A percentile compares a stretch with the other conserved stretches of the same genome.
Conservation (phyloP, 768 basidiomycete genomes). For the Coprinopsis marcescibilis region DNA sequence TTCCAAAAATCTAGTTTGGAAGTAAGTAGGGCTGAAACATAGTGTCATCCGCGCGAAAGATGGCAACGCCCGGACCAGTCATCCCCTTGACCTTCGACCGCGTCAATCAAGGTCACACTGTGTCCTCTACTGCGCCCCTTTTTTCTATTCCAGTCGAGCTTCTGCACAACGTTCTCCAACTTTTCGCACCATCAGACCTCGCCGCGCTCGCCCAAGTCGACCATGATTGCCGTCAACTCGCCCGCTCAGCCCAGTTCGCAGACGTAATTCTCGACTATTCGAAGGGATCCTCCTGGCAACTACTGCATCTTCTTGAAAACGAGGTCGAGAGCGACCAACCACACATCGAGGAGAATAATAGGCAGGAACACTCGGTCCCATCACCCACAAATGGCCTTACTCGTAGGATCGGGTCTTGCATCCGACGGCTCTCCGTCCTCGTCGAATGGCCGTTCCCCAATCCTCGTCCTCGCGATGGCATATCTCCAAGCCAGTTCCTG, state of each 20-base stretch:
- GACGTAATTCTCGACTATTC: background rate
- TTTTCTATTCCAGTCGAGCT: constrained; percentile 7
- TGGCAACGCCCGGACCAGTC: too few species aligned
- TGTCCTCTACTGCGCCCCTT: constrained; percentile 2
- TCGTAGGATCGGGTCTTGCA: background rate
- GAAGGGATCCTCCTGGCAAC: background rate
- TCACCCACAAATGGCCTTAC: background rate
- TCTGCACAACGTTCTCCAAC: background rate
- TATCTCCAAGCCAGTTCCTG: background rate
- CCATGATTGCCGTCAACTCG: constrained; percentile 5
- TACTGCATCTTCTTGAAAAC: background rate
- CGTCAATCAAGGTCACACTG: background rate
- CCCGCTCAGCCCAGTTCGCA: constrained; percentile 7
- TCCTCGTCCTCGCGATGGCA: background rate
- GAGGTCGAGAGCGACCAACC: background rate
- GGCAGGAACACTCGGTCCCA: background rate
- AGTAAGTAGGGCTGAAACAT: too few species aligned
- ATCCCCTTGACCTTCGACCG: constrained; percentile 7
- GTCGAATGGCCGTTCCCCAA: too few species aligned
- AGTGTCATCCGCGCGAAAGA: too few species aligned
- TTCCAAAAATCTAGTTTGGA: too few species aligned
- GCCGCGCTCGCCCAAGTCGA: constrained; percentile 5
- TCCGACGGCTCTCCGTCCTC: background rate
- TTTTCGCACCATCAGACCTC: background rate
- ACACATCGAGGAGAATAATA: too few species aligned